Percentiles rank a stretch among this genome's conserved stretches.
Evolutionary conservation across 768 basidiomycete species (phyloP).

Genomic region (Termitomyces sp.): DNA sequence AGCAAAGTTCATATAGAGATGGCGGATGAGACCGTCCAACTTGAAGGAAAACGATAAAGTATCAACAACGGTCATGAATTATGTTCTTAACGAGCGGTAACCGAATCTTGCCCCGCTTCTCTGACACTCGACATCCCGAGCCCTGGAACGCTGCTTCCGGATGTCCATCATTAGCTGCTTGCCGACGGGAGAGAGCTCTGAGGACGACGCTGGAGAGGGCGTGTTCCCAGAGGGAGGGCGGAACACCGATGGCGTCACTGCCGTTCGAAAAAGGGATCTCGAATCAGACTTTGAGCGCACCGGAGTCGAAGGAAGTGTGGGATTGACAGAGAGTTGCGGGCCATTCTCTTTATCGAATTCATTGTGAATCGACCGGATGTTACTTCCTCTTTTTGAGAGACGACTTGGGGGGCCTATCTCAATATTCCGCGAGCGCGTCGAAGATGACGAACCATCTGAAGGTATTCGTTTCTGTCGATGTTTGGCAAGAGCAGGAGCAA

Average conservation of each 20-base stretch:
- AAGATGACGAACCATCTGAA: constrained; percentile 22
- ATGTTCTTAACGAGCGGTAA: not conserved
- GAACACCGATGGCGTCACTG: constrained; percentile 41
- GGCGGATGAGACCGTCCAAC: not conserved
- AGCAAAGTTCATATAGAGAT: constrained; percentile 2
- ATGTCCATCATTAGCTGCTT: constrained; percentile 65
- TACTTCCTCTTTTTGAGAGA: constrained; percentile 10
- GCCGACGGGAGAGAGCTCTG: constrained; percentile 69
- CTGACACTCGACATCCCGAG: constrained; percentile 31
- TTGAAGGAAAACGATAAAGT: not conserved
- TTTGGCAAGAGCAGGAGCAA: constrained; percentile 30
- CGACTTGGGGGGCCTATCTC: constrained; percentile 14
- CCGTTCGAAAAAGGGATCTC: constrained; percentile 32
- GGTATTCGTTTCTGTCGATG: constrained; percentile 23
- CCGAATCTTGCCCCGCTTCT: constrained; percentile 12
- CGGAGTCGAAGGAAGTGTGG: constrained; percentile 43
- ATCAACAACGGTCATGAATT: not conserved
- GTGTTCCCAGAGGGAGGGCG: constrained; percentile 37
- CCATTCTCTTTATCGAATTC: constrained; percentile 40
- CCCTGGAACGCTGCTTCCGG: constrained; percentile 42
- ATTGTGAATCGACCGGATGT: constrained; percentile 13
- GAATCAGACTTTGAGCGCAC: constrained; percentile 34
- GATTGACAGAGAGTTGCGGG: constrained; percentile 27
- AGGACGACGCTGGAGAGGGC: constrained; percentile 66
- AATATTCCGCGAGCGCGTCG: constrained; percentile 11